Evolutionary conservation across 331 rosid genomes (phyloP).

Genomic region (Rosa hybrid): DNA sequence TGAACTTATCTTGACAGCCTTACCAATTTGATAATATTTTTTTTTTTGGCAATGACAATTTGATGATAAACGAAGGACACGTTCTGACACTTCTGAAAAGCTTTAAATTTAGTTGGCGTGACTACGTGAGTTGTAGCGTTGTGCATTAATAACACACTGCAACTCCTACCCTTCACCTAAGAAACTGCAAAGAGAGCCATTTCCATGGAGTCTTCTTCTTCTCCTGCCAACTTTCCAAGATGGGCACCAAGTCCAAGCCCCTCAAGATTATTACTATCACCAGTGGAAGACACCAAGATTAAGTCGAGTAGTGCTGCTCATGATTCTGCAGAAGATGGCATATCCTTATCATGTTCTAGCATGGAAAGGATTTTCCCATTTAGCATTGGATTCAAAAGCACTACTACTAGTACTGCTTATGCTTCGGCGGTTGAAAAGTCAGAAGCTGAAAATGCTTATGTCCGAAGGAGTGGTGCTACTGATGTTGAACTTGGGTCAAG

Average conservation of each 20-base stretch:
- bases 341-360: background rate
- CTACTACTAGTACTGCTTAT: background rate
- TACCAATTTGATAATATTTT: too few relatives aligned
- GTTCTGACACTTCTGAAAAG: too few relatives aligned
- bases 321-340: constrained; percentile 10
- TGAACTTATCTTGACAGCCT: too few relatives aligned
- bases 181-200: background rate
- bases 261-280: constrained; percentile 13
- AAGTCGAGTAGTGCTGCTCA: background rate
- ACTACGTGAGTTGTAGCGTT: background rate
- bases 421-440: background rate
- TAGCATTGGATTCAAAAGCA: background rate
- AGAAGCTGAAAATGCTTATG: background rate
- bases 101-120: too few relatives aligned
- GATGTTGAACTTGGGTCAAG: too few relatives aligned
- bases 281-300: background rate
- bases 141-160: background rate
- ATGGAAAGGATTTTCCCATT: constrained; percentile 7
- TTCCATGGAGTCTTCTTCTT: background rate
- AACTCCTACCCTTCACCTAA: background rate
- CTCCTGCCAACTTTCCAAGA: background rate
- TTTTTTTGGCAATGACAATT: too few relatives aligned
- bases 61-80: too few relatives aligned
- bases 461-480: background rate
- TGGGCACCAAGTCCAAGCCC: constrained; percentile 39